Evolutionary conservation across 1,284 basidiomycete genomes (phyloP), one percentile per base, ranked within the genome.

Genomic region (Puccinia polysora): DNA sequence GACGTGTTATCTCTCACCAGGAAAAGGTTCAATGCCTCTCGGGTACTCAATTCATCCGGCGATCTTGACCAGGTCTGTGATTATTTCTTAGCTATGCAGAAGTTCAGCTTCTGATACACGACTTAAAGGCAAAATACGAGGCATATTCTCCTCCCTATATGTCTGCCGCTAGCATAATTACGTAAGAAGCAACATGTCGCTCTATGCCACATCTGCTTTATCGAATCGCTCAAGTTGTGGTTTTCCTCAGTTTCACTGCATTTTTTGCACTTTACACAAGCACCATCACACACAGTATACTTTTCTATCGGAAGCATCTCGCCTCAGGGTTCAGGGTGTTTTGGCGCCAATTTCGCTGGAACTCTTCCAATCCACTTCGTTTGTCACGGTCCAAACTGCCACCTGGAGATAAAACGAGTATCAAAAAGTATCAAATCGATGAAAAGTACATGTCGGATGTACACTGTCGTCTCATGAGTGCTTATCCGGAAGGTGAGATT

Each of bases 241-340:
- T 68, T 75, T 12, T 77, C 79, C 14, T 77, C 78, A n/a, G 78
- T 77, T 81, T 78, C 76, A 76, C 77, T 49, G 74, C 68, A 25
- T 80, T 78, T 75, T 80, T 81, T 65, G 80, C 77, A 6, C 70
- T 77, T 8, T 80, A 81, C 63, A 74, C 85, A 47, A 78, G 78
- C 7, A 79, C 80, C 4, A 60, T 83, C 25, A 75, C 78, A 1
- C 81, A 83, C 65, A 77, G 80, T 10, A 65, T 78, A 53, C 77
- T 83, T 3, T 82, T 81, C 76, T 81, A 83, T 76, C 78, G 82
- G 1, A 78, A 78, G 25, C 81, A 82, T 59, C 80, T 83, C 65
- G 60, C 68, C 1, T 74, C 75, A 28, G 80, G 81, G 7, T 80
- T 82, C 77, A 76, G 74, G 2, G 40, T 62, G 20, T 62, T 62